Conservation (phyloP, 495 filamentous ascomycete genomes). For the Penicillium parvum region DNA sequence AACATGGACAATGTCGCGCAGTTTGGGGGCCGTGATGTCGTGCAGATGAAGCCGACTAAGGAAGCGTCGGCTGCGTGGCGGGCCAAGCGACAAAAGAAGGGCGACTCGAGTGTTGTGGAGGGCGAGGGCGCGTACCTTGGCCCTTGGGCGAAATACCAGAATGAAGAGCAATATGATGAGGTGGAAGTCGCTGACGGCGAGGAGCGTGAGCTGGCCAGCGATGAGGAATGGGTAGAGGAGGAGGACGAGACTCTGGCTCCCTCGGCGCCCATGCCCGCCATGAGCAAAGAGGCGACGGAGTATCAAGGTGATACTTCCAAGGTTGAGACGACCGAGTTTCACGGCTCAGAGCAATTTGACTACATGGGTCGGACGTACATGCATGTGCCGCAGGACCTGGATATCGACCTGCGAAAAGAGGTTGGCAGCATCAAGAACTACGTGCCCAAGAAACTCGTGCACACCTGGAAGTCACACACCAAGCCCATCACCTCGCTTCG, state of each 20-base stretch:
- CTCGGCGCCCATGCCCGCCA: slow-evolving; percentile 44
- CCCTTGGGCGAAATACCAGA: slow-evolving; percentile 86
- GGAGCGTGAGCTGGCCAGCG: slow-evolving; percentile 63
- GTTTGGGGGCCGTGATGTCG: slow-evolving; percentile 51
- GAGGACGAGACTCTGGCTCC: slow-evolving; percentile 39
- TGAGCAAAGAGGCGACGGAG: slow-evolving; percentile 55
- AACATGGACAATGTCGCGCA: slow-evolving; percentile 47
- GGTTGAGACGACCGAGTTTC: slow-evolving; percentile 81
- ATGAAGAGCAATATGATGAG: slow-evolving; percentile 60
- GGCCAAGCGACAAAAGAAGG: slow-evolving; percentile 73
- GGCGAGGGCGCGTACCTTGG: slow-evolving; percentile 85
- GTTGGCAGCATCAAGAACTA: slow-evolving; percentile 76
- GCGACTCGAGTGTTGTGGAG: slow-evolving; percentile 75
- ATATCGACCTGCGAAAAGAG: slow-evolving; percentile 82
- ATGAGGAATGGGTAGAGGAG: slow-evolving; percentile 75
- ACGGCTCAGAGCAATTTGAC: slow-evolving; percentile 77
- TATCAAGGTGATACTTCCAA: slow-evolving; percentile 52
- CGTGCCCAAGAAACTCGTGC: slow-evolving; percentile 86
- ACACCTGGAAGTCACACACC: slow-evolving; percentile 83
- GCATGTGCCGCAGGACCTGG: slow-evolving; percentile 93
- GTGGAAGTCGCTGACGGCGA: slow-evolving; percentile 39
- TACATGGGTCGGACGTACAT: slow-evolving; percentile 80
- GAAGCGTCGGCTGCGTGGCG: slow-evolving; percentile 61
- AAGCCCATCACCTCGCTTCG: slow-evolving; percentile 82
- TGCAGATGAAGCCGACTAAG: slow-evolving; percentile 60